phyloP scores from a whole-genome alignment of 805 yeast species.

The Torulaspora quercuum region DNA sequence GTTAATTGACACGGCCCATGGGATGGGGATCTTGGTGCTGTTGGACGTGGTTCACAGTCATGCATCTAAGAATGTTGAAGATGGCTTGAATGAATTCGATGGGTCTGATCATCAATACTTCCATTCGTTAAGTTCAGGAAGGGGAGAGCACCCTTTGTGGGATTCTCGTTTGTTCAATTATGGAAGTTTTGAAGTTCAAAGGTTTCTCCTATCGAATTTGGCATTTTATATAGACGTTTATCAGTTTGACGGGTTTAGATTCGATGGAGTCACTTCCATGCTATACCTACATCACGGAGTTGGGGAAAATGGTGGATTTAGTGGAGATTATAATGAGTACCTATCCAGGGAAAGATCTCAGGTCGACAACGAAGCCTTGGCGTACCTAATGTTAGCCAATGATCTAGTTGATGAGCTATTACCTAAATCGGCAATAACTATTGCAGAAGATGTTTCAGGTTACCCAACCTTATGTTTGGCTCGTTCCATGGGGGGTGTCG shows the following conservation, averaged over 20 bases:
- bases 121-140: slow-evolving; percentile 69
- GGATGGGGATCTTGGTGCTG: slow-evolving; percentile 77
- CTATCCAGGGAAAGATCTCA: slow-evolving; percentile 60
- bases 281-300: slow-evolving; percentile 88
- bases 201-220: slow-evolving; percentile 80
- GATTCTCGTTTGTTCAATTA: slow-evolving; percentile 94
- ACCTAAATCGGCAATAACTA: slow-evolving; percentile 57
- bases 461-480: slow-evolving; percentile 92
- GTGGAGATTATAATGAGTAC: slow-evolving; percentile 91
- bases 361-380: slow-evolving; percentile 84
- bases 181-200: slow-evolving; percentile 83
- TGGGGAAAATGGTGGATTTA: slow-evolving; percentile 74
- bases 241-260: slow-evolving; percentile 90
- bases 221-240: slow-evolving; percentile 80
- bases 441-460: slow-evolving; percentile 97
- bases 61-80: slow-evolving; percentile 90
- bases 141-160: slow-evolving; percentile 90
- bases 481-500: slow-evolving; percentile 75
- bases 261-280: slow-evolving; percentile 96
- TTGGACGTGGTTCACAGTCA: slow-evolving; percentile 95
- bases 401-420: slow-evolving; percentile 58
- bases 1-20: slow-evolving; percentile 87
- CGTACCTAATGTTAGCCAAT: slow-evolving; percentile 89
- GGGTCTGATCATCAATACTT: slow-evolving; percentile 95
- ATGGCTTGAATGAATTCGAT: slow-evolving; percentile 89